Conservation (phyloP, 2,329 filamentous ascomycete genomes). For the Penicillium concentricum region DNA sequence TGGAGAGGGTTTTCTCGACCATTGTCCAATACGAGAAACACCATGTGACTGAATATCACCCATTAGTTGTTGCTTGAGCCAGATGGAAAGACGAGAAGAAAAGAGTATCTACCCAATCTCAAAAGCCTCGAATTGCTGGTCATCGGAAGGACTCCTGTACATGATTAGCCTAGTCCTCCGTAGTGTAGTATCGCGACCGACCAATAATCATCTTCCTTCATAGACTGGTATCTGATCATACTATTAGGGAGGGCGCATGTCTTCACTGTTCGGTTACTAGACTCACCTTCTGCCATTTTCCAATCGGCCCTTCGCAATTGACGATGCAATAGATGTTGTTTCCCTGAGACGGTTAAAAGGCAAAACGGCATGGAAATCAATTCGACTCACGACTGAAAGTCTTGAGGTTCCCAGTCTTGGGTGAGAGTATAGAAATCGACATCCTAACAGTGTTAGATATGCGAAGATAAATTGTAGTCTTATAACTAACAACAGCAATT, state of each 20-base stretch:
- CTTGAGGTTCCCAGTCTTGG: slow-evolving; percentile 3
- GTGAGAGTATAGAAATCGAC: slow-evolving; percentile 7
- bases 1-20: slow-evolving; percentile 14
- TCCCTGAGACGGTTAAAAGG: slow-evolving; percentile 6
- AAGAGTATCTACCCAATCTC: slow-evolving; percentile 14
- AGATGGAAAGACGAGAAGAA: background rate
- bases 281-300: slow-evolving; percentile 19
- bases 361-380: background rate
- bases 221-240: slow-evolving; percentile 14
- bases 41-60: slow-evolving; percentile 8
- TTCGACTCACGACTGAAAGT: slow-evolving; percentile 15
- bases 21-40: slow-evolving; percentile 19
- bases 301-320: slow-evolving; percentile 12
- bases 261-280: slow-evolving; percentile 20
- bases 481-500: background rate
- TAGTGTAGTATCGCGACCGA: slow-evolving; percentile 1
- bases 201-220: slow-evolving; percentile 21
- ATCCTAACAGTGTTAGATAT: slow-evolving; percentile 3
- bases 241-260: background rate
- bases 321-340: slow-evolving; percentile 16
- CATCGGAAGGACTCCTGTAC: slow-evolving; percentile 19
- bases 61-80: background rate
- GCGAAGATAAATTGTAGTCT: background rate
- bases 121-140: slow-evolving; percentile 20
- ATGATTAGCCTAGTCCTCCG: background rate